These are phyloP conservation scores for Epithemia pelagica DNA, from an alignment of 108 stramenopile genomes.

Conservation along the genomic window DNA sequence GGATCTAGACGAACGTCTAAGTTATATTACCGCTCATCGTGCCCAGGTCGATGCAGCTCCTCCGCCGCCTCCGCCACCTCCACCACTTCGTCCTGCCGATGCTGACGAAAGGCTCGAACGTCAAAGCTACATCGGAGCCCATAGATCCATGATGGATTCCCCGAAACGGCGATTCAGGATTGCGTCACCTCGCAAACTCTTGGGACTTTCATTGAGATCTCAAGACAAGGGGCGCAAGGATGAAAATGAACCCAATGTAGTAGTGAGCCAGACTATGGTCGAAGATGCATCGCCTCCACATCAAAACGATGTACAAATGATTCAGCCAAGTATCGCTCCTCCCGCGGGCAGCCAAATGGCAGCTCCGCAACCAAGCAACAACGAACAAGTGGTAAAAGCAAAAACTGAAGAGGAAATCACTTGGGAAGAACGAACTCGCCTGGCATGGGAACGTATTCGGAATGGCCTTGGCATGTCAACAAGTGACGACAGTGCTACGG, in stretches of 20 bases:
- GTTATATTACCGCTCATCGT: neutral
- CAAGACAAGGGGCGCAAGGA: no score
- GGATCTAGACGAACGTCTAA: neutral
- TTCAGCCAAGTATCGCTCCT: no score
- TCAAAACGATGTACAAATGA: no score
- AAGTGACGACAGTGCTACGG: neutral
- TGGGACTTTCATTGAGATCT: no score
- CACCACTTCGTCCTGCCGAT: neutral
- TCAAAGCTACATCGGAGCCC: slow-evolving; percentile 8
- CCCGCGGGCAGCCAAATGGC: no score
- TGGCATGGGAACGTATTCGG: slow-evolving; percentile 14
- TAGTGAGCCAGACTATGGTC: no score
- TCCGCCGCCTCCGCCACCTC: neutral
- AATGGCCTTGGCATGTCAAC: slow-evolving; percentile 1
- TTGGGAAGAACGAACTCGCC: slow-evolving; percentile 14
- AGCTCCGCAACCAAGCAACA: no score
- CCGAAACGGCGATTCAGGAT: neutral
- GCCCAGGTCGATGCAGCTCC: neutral
- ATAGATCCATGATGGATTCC: neutral
- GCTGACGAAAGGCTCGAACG: slow-evolving; percentile 10
- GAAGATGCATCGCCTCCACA: no score
- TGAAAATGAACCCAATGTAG: no score
- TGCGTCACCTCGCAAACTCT: neutral
- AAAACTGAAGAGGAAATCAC: slow-evolving; percentile 4
- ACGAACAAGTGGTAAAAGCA: no score